These are phyloP conservation scores for Chlorella sp. DNA, from an alignment of 139 green algal genomes.

Conservation along the genomic window DNA sequence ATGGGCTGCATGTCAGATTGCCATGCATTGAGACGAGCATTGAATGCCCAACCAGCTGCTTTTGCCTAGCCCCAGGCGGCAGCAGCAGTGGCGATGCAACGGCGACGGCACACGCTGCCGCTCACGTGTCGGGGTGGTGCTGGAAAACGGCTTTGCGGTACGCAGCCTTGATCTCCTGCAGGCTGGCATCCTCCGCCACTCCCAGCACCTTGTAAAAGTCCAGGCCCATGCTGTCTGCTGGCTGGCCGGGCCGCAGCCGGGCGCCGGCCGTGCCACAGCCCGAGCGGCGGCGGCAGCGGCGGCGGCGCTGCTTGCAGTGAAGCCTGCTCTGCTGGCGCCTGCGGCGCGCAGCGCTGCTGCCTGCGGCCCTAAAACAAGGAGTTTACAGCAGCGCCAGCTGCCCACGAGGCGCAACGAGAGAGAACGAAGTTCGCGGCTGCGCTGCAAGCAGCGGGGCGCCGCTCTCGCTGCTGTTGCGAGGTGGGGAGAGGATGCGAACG, in stretches of 20 bases:
- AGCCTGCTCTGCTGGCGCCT: too few species aligned
- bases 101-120: neutral
- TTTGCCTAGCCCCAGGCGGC: neutral
- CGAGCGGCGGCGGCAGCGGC: neutral
- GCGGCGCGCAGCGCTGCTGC: neutral
- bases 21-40: neutral
- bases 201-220: slow-evolving; percentile 41
- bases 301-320: neutral
- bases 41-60: neutral
- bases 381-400: too few species aligned
- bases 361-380: too few species aligned
- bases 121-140: slow-evolving; percentile 48
- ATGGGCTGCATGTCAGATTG: too few species aligned
- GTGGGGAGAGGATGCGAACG: too few species aligned
- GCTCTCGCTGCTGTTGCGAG: too few species aligned
- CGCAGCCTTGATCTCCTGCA: slow-evolving; percentile 37
- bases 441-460: too few species aligned
- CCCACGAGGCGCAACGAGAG: too few species aligned
- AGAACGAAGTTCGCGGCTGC: too few species aligned
- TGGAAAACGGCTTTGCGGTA: slow-evolving; percentile 36
- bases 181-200: neutral
- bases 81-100: neutral
- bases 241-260: neutral
- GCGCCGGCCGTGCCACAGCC: too few species aligned
- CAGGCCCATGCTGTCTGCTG: neutral